Conservation (phyloP, 1,139 yeast genomes). For the Pichia cactophila region DNA sequence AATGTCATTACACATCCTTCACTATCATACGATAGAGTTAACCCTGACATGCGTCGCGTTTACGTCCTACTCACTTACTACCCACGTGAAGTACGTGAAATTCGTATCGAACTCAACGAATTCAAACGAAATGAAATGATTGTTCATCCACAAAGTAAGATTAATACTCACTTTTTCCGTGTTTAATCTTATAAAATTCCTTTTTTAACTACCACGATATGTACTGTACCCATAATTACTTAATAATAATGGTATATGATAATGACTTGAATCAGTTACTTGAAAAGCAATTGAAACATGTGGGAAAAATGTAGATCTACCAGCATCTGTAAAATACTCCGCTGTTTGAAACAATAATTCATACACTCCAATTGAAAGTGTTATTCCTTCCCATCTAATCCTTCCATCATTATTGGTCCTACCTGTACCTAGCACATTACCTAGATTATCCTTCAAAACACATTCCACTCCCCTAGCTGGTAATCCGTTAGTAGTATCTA, state of each 20-base stretch:
- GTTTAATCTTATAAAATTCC: slow-evolving; percentile 16
- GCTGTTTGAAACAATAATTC: slow-evolving; percentile 71
- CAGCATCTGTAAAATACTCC: slow-evolving; percentile 42
- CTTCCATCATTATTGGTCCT: slow-evolving; percentile 76
- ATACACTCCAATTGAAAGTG: slow-evolving; percentile 53
- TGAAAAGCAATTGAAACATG: slow-evolving; percentile 70
- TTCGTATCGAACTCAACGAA: slow-evolving; percentile 43
- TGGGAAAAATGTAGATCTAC: slow-evolving; percentile 62
- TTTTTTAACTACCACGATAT: slow-evolving; percentile 51
- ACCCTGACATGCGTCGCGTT: slow-evolving; percentile 35
- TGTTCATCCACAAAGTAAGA: slow-evolving; percentile 45
- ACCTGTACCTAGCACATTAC: slow-evolving; percentile 44
- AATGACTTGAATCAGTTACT: slow-evolving; percentile 60
- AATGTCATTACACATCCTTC: slow-evolving; percentile 42
- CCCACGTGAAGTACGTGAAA: slow-evolving; percentile 37
- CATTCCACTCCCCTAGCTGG: slow-evolving; percentile 70
- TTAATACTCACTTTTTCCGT: slow-evolving; percentile 47
- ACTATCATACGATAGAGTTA: slow-evolving; percentile 42
- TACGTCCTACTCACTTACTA: slow-evolving; percentile 45
- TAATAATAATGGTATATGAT: slow-evolving; percentile 77
- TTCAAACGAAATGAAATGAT: slow-evolving; percentile 46
- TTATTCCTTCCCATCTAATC: slow-evolving; percentile 40
- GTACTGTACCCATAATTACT: slow-evolving; percentile 84
- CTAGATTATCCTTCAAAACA: slow-evolving; percentile 40
- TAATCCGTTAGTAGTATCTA: slow-evolving; percentile 75